Evolutionary conservation across 1,284 basidiomycete genomes (phyloP).

Genomic region (Sporisorium iseilematis-ciliati): DNA sequence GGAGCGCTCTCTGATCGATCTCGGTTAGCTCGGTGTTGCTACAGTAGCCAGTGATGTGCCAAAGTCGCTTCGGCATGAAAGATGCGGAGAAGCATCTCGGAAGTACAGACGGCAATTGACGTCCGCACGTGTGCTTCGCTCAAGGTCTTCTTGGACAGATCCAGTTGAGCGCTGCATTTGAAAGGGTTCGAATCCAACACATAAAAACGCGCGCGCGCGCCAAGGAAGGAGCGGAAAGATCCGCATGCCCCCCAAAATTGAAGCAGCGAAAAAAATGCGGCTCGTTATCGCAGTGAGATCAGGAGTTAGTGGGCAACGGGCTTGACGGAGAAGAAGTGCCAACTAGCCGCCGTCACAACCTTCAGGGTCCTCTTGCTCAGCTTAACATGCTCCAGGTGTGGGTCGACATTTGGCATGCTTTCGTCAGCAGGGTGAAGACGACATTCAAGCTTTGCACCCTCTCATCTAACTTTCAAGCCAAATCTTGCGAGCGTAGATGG

Average conservation of each 20-base stretch:
- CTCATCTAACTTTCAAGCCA: too few species aligned
- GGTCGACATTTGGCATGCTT: too few species aligned
- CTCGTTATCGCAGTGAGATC: slow-evolving; percentile 4
- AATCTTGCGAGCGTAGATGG: too few species aligned
- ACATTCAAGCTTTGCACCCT: too few species aligned
- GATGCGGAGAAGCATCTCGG: too few species aligned
- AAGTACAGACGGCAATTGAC: not conserved
- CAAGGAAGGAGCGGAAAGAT: slow-evolving; percentile 9
- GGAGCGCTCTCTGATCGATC: not conserved
- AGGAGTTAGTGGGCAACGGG: slow-evolving; percentile 21
- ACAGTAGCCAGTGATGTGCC: not conserved
- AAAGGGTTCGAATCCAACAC: too few species aligned
- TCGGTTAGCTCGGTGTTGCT: not conserved
- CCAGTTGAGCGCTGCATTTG: not conserved
- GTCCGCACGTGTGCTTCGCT: slow-evolving; percentile 1
- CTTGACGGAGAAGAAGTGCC: slow-evolving; percentile 12
- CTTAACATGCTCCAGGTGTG: not conserved
- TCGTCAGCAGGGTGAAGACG: too few species aligned
- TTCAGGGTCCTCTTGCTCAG: not conserved
- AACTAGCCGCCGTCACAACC: too few species aligned
- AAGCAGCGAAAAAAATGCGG: not conserved
- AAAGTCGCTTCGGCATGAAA: slow-evolving; percentile 7
- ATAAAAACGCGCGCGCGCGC: not conserved
- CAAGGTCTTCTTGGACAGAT: not conserved
- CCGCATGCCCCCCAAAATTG: not conserved